A percentile compares a stretch with the other conserved stretches of the same genome.
Evolutionary conservation across 2,329 filamentous ascomycete species (phyloP).

Genomic region (Pseudogymnoascus verrucosus): DNA sequence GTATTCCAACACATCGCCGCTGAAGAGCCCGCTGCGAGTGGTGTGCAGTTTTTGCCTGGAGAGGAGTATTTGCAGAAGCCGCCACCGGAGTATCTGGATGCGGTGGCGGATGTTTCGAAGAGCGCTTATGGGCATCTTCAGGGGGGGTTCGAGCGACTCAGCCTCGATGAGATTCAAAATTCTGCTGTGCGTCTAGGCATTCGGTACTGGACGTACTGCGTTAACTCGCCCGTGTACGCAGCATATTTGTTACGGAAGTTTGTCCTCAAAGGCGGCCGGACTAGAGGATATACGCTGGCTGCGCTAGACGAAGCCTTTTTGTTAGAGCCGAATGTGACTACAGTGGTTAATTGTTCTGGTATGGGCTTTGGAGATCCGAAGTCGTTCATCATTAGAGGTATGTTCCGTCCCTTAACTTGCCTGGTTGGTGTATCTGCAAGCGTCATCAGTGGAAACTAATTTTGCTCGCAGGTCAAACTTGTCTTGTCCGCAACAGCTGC

Average conservation of each 20-base stretch:
- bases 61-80: slow-evolving; percentile 36
- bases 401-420: neutral
- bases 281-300: slow-evolving; percentile 19
- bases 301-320: slow-evolving; percentile 32
- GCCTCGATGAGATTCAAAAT: neutral
- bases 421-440: neutral
- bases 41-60: slow-evolving; percentile 31
- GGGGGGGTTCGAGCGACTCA: neutral
- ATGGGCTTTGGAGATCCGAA: slow-evolving; percentile 35
- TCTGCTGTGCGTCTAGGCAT: slow-evolving; percentile 28
- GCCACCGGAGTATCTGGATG: slow-evolving; percentile 28
- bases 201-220: slow-evolving; percentile 32
- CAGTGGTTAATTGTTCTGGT: slow-evolving; percentile 38
- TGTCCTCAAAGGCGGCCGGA: slow-evolving; percentile 30
- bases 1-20: slow-evolving; percentile 30
- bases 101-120: slow-evolving; percentile 16
- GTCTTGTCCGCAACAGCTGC: slow-evolving; percentile 37
- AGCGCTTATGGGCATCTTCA: neutral
- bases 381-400: slow-evolving; percentile 34
- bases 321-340: slow-evolving; percentile 27
- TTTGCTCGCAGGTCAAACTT: slow-evolving; percentile 33
- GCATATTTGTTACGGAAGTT: slow-evolving; percentile 34
- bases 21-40: slow-evolving; percentile 28
- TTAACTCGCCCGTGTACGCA: slow-evolving; percentile 38
- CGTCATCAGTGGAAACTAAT: neutral